Evolutionary conservation across 352 stramenopile species (phyloP), one percentile per base, ranked within the genome.

Genomic region (Globisporangium recalcitrans): DNA sequence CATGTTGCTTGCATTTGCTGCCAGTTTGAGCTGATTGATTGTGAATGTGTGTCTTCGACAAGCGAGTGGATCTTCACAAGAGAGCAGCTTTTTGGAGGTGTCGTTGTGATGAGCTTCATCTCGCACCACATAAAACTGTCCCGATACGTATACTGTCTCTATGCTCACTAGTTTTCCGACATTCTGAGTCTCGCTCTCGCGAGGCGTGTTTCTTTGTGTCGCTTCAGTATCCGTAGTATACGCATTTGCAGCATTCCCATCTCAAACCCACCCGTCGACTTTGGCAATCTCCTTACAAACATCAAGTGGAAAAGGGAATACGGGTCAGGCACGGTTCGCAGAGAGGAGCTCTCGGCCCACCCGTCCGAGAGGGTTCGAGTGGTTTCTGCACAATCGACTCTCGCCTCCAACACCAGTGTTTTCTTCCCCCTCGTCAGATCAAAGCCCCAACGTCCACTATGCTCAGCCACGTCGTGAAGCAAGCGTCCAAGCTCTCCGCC

Each of bases 391-490:
- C 36, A 19, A 5, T 44, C 5, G 14, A 5, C 27, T 31, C 14
- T 38, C 49, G 49, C 1, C 44, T 16, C 27, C 27, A 22, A 16
- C 31, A 32, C 58, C 58, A 64, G 58, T 64, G 34, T 64, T 64
- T 49, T 64, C 58, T 64, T 58, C 58, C 58, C 58, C 58, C 47
- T 58, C 48, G 47, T 42, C 42, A 40, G 29, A 61, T n/a, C 47
- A 64, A 38, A 55, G 22, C 47, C 6, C 29, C 32, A 22, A 51
- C 55, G 16, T 16, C 1, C 58, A 63, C 7, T 7, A 65, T 91
- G 81, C 67, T 88, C 56, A 66, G 70, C 75, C 73, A 85, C 59
- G 68, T 82, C 65, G 77, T 83, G 60, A 91, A 91, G 82, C 77
- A 88, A 72, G 86, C 71, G 55, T 70, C 75, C 68, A 83, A 88